Conservation (phyloP, 805 yeast genomes). For the Candida taoyuanica region DNA sequence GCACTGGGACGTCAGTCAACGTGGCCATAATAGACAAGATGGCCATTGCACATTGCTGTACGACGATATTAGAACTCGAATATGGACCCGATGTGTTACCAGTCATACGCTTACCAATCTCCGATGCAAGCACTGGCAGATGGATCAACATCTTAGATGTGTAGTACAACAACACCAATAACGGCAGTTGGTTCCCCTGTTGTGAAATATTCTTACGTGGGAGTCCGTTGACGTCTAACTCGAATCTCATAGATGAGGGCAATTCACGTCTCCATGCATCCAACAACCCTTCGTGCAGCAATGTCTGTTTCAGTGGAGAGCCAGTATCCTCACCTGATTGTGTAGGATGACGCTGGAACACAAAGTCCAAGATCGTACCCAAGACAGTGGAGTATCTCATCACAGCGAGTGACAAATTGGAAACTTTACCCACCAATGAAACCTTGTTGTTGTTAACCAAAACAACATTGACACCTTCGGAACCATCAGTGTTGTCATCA, state of each 20-base stretch:
- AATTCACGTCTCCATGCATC: slow-evolving; percentile 77
- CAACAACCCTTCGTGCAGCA: slow-evolving; percentile 57
- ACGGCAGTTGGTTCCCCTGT: slow-evolving; percentile 37
- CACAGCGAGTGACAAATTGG: slow-evolving; percentile 55
- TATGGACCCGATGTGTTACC: slow-evolving; percentile 28
- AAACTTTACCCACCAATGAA: slow-evolving; percentile 66
- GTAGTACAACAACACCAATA: slow-evolving; percentile 54
- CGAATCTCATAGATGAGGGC: slow-evolving; percentile 57
- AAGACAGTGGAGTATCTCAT: slow-evolving; percentile 69
- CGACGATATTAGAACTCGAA: slow-evolving; percentile 55
- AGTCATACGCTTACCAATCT: slow-evolving; percentile 22
- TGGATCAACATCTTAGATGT: slow-evolving; percentile 61
- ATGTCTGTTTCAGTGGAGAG: slow-evolving; percentile 29
- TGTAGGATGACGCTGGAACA: slow-evolving; percentile 49
- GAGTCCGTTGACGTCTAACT: slow-evolving; percentile 56
- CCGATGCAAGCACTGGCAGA: slow-evolving; percentile 51
- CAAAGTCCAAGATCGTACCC: slow-evolving; percentile 67
- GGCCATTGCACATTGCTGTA: slow-evolving; percentile 66
- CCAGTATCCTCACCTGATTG: slow-evolving; percentile 10
- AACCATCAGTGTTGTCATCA: slow-evolving; percentile 37
- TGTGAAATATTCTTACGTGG: slow-evolving; percentile 28
- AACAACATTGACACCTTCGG: slow-evolving; percentile 49
- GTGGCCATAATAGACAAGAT: slow-evolving; percentile 48
- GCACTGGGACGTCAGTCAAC: slow-evolving; percentile 51
- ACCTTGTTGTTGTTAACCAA: slow-evolving; percentile 55